Conservation (phyloP, 139 green algal species). For the Pleodorina starrii region DNA sequence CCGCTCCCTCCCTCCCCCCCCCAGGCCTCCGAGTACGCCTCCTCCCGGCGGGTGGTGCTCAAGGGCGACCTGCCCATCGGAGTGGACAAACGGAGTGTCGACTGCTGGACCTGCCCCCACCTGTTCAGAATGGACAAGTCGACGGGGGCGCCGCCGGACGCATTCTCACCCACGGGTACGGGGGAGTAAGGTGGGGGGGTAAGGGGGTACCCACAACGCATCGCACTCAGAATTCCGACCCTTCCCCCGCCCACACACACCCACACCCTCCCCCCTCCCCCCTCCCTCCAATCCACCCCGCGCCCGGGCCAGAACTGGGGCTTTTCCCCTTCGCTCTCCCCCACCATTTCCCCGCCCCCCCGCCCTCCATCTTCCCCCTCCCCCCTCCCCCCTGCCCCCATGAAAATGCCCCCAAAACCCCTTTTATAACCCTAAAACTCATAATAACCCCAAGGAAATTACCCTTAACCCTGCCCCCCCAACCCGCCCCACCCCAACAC, state of each 20-base stretch:
- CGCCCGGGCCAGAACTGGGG: too few species aligned
- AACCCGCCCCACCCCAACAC: too few species aligned
- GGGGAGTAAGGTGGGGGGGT: neutral
- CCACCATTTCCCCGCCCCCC: neutral
- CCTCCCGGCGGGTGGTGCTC: conserved; percentile 79
- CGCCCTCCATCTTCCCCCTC: neutral
- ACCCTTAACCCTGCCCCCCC: too few species aligned
- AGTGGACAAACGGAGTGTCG: conserved; percentile 94
- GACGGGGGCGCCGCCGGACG: conserved; percentile 93
- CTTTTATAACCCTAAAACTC: too few species aligned
- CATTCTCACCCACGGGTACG: conserved; percentile 91
- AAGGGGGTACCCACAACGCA: too few species aligned
- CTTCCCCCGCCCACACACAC: too few species aligned
- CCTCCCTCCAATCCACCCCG: too few species aligned
- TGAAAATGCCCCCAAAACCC: too few species aligned
- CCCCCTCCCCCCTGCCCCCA: neutral
- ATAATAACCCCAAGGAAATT: too few species aligned
- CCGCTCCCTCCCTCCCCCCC: neutral
- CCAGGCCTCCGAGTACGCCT: conserved; percentile 77
- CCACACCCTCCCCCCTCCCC: neutral
- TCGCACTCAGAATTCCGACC: too few species aligned
- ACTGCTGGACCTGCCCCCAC: conserved; percentile 90
- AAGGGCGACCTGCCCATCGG: conserved; percentile 98
- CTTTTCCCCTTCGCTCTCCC: too few species aligned
- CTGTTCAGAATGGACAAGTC: conserved; percentile 94